A percentile compares a stretch with the other conserved stretches of the same genome.
phyloP scores from a whole-genome alignment of 768 basidiomycete species.

The Lactarius indigo region DNA sequence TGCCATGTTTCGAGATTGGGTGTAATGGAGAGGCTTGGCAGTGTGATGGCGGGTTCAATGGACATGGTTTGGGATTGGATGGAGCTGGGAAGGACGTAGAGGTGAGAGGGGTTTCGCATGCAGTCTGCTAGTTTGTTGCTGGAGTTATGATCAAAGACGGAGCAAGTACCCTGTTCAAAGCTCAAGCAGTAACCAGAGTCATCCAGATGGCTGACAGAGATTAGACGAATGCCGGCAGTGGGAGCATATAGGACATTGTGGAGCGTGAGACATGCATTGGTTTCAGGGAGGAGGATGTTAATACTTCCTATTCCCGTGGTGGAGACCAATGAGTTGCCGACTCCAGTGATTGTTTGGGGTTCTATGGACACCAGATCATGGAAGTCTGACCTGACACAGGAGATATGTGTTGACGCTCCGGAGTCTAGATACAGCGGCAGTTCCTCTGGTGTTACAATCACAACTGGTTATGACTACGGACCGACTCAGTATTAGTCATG shows the following conservation, averaged over 20 bases:
- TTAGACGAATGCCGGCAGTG: conserved; percentile 14
- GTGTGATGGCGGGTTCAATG: too few species aligned
- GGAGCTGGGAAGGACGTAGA: not conserved
- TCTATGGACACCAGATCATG: conserved; percentile 26
- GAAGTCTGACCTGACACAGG: conserved; percentile 30
- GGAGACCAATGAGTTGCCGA: conserved; percentile 30
- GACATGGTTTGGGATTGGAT: too few species aligned
- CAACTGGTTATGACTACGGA: too few species aligned
- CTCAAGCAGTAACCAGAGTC: not conserved
- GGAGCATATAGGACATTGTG: conserved; percentile 27
- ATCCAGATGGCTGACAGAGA: conserved; percentile 21
- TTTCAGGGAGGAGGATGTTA: conserved; percentile 13
- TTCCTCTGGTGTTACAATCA: too few species aligned
- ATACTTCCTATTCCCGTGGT: conserved; percentile 32
- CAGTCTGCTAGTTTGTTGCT: not conserved
- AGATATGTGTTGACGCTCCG: conserved; percentile 30
- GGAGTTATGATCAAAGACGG: not conserved
- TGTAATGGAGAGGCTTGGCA: not conserved
- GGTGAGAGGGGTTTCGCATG: not conserved
- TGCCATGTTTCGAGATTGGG: not conserved
- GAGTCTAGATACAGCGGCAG: conserved; percentile 30
- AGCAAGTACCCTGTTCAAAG: not conserved
- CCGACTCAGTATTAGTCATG: too few species aligned
- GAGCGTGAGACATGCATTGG: not conserved
- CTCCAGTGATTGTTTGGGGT: conserved; percentile 29